Evolutionary conservation across 257 asterid species (phyloP).

Genomic region (Echium plantagineum): DNA sequence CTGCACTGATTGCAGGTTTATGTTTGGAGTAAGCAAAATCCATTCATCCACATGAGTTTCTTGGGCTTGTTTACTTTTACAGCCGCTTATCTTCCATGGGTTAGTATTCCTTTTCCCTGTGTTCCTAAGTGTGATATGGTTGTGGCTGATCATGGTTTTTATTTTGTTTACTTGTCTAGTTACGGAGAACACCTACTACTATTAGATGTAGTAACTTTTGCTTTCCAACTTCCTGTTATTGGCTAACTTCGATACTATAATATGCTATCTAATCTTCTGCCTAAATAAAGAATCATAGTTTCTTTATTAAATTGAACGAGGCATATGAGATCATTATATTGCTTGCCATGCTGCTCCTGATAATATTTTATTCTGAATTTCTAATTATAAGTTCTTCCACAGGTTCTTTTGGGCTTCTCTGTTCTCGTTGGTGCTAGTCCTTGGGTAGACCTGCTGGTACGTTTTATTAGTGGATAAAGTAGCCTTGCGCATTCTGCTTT

Average conservation of each 20-base stretch:
- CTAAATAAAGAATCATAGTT: background rate
- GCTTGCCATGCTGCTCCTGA: background rate
- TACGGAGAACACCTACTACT: background rate
- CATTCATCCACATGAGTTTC: constrained; percentile 95
- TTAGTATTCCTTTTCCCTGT: constrained; percentile 18
- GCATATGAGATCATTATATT: constrained; percentile 4
- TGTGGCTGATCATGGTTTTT: background rate
- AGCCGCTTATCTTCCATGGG: constrained; percentile 99
- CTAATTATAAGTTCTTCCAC: constrained; percentile 9
- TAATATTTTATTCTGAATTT: background rate
- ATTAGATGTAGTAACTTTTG: background rate
- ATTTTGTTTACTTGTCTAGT: background rate
- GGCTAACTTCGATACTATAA: background rate
- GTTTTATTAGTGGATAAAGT: constrained; percentile 9
- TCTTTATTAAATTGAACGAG: background rate
- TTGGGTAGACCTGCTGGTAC: constrained; percentile 98
- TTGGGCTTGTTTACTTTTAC: constrained; percentile 97
- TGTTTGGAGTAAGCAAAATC: constrained; percentile 99
- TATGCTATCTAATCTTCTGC: background rate
- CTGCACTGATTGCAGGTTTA: constrained; percentile 46
- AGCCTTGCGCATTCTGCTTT: background rate
- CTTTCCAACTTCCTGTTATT: background rate
- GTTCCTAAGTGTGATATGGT: background rate
- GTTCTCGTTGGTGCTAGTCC: constrained; percentile 98
- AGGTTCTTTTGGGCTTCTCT: constrained; percentile 95